A percentile compares a stretch with the other conserved stretches of the same genome.
Conservation (phyloP, 2,329 filamentous ascomycete genomes). For the Fusarium luffae region DNA sequence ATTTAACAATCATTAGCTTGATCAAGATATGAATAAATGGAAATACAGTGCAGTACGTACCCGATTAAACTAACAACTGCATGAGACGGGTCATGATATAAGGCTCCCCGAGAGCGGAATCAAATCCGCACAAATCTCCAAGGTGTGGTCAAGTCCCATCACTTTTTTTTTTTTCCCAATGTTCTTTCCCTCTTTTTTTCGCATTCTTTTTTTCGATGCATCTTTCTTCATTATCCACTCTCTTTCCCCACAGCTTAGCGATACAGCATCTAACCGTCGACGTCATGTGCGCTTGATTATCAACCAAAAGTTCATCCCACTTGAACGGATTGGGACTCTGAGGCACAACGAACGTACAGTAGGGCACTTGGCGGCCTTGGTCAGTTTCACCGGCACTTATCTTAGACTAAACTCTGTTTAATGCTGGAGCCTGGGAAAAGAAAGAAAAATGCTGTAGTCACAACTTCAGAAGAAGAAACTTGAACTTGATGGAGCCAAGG, state of each 20-base stretch:
- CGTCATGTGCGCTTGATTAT: conserved; percentile 31
- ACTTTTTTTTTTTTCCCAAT: not conserved
- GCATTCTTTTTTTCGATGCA: conserved; percentile 6
- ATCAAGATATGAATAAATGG: not conserved
- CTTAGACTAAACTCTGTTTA: conserved; percentile 27
- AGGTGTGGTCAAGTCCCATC: conserved; percentile 3
- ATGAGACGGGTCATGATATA: not conserved
- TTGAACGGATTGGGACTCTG: not conserved
- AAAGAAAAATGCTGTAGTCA: not conserved
- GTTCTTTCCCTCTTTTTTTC: not conserved
- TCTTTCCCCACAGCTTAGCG: conserved; percentile 14
- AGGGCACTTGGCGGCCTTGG: not conserved
- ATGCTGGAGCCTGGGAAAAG: not conserved
- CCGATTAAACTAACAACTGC: not conserved
- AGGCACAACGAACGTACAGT: not conserved
- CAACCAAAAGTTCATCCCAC: conserved; percentile 12
- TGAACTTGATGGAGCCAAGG: not conserved
- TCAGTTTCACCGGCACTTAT: conserved; percentile 20
- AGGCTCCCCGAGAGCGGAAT: conserved; percentile 17
- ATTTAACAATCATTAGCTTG: not conserved
- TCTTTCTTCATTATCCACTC: not conserved
- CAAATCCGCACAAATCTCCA: conserved; percentile 5
- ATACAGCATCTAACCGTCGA: conserved; percentile 29
- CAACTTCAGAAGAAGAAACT: not conserved
- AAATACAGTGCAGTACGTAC: not conserved